A percentile compares a stretch with the other conserved stretches of the same genome.
Conservation (phyloP, 306 rosid species). For the Sphenostylis stenocarpa region DNA sequence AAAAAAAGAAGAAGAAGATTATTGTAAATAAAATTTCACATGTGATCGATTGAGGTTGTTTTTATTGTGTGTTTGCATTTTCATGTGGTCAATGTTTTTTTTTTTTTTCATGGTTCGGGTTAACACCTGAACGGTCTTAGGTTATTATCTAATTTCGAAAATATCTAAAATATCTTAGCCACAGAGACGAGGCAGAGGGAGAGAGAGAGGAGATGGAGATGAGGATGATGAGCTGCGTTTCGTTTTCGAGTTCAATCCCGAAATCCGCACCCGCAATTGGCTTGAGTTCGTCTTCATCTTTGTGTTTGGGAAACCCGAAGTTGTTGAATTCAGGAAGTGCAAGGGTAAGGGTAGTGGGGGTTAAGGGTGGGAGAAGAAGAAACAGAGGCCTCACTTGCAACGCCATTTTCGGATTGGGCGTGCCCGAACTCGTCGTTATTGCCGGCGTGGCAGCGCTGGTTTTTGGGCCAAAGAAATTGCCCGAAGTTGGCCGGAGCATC, state of each 20-base stretch:
- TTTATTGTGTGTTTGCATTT: background rate
- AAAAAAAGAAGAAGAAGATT: too few species aligned
- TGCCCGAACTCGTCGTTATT: conserved; percentile 86
- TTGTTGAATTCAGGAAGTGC: background rate
- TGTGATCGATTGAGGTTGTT: background rate
- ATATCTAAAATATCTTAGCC: conserved; percentile 11
- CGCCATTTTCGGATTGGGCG: conserved; percentile 90
- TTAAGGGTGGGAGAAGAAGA: background rate
- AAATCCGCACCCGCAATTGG: background rate
- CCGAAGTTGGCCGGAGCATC: conserved; percentile 93
- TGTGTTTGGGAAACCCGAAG: background rate
- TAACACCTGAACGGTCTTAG: too few species aligned
- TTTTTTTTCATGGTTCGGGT: too few species aligned
- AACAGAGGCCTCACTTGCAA: conserved; percentile 63
- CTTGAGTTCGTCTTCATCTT: background rate
- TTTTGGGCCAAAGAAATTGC: conserved; percentile 92
- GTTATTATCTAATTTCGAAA: background rate
- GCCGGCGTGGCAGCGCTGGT: conserved; percentile 94
- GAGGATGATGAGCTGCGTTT: conserved; percentile 26
- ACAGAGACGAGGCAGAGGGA: background rate
- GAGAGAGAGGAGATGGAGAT: conserved; percentile 12
- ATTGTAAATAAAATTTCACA: background rate
- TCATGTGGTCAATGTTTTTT: too few species aligned
- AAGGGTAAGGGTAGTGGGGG: too few species aligned
- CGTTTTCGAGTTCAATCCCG: background rate